phyloP scores from a whole-genome alignment of 2,329 filamentous ascomycete genomes.

The Aplosporella prunicola region DNA sequence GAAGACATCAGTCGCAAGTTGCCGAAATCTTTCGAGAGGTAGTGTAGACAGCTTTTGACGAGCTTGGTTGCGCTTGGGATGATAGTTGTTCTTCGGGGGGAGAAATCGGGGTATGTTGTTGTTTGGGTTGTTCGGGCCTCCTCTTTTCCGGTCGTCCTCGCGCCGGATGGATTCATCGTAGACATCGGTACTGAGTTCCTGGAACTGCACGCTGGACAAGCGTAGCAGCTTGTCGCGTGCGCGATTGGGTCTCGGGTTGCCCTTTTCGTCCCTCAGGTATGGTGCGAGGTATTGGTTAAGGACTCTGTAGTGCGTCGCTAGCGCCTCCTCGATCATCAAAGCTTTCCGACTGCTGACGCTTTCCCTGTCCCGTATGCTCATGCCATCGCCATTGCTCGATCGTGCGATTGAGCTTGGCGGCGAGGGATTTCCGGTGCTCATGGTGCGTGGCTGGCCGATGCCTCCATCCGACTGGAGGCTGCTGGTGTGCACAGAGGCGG shows the following conservation, averaged over 20 bases:
- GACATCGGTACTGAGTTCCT: constrained; percentile 94
- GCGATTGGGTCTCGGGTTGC: constrained; percentile 68
- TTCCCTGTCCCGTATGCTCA: constrained; percentile 46
- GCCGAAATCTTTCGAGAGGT: constrained; percentile 75
- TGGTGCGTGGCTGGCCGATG: too few species aligned
- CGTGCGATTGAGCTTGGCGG: constrained; percentile 81
- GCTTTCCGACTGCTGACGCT: constrained; percentile 49
- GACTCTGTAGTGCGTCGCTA: constrained; percentile 73
- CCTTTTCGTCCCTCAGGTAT: constrained; percentile 63
- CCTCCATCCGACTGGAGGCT: too few species aligned
- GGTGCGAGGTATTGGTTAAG: constrained; percentile 66
- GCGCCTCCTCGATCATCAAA: constrained; percentile 53
- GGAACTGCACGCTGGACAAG: constrained; percentile 85
- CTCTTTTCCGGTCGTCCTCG: constrained; percentile 51
- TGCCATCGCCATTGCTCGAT: constrained; percentile 68
- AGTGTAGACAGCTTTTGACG: constrained; percentile 88
- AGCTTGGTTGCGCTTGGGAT: constrained; percentile 96
- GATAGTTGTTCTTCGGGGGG: constrained; percentile 78
- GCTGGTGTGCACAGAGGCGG: constrained; percentile 31
- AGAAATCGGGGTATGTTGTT: constrained; percentile 50
- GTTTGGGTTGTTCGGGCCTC: constrained; percentile 39
- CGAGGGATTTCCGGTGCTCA: constrained; percentile 51
- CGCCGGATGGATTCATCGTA: constrained; percentile 88
- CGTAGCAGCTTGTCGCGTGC: constrained; percentile 90
- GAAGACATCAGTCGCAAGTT: constrained; percentile 91